phyloP scores from a whole-genome alignment of 306 rosid genomes.

The Lathyrus oleraceus region DNA sequence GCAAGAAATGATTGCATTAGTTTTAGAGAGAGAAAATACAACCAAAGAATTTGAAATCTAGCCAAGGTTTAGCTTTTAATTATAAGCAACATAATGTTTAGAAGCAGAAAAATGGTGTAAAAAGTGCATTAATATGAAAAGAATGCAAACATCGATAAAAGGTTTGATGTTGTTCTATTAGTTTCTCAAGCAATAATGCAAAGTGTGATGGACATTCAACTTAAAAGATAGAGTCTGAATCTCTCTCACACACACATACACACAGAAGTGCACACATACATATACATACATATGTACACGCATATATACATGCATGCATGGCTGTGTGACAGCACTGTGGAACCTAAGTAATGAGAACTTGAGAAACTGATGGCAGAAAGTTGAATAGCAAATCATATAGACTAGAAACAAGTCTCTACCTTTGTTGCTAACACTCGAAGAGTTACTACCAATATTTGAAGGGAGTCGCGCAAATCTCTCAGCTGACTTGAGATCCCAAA shows the following conservation, averaged over 20 bases:
- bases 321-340: neutral
- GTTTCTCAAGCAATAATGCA: conserved; percentile 14
- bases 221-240: conserved; percentile 1
- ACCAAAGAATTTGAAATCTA: conserved; percentile 22
- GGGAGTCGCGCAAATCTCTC: conserved; percentile 62
- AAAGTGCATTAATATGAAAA: conserved; percentile 5
- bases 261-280: neutral
- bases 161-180: neutral
- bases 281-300: neutral
- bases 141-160: conserved; percentile 15
- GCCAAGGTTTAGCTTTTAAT: neutral
- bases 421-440: conserved; percentile 45
- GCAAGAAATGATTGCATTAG: conserved; percentile 33
- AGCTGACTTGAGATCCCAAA: conserved; percentile 88
- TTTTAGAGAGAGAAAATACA: conserved; percentile 20
- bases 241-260: neutral
- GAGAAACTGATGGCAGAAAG: conserved; percentile 17
- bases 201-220: conserved; percentile 3
- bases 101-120: neutral
- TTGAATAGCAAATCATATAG: conserved; percentile 23
- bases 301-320: neutral
- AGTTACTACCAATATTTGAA: conserved; percentile 43
- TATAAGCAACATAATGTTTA: conserved; percentile 7
- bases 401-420: conserved; percentile 53
- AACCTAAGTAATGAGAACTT: conserved; percentile 8